Evolutionary conservation across 805 yeast genomes (phyloP), one percentile per base, ranked within the genome.

Genomic region (Pichia paraexigua): DNA sequence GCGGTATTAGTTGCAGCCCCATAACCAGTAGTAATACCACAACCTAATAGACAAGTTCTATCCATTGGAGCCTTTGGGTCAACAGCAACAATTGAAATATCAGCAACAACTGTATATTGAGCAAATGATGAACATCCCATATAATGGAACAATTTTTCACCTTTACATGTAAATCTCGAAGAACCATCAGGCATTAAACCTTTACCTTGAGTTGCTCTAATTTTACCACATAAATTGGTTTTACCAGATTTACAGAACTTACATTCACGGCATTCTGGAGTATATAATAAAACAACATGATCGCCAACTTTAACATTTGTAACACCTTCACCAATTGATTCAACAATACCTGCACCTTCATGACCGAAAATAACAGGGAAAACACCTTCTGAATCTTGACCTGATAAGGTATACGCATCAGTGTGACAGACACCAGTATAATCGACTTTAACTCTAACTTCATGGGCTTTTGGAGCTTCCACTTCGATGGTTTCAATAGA

Each of bases 121-220:
- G 97, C 83, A 71, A 94, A 94, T 28, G 97, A 87, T 37, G 98
- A 92, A 70, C 96, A 87, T 47, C 99, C 99, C 99, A 94, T 94
- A 70, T 88, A 94, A 71, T 94, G 98, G 62, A 82, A 76, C 50
- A 94, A 71, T 43, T 82, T 79, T 73, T 94, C 78, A 59, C 99
- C 99, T 64, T 83, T 82, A 67, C 86, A 82, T 57, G 77, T 81
- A 76, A 94, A 92, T 70, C 99, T 82, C 44, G 87, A 70, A 47
- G 99, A 92, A 21, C 98, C 99, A 67, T 94, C 99, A 56, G 99
- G 99, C 97, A 94, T 87, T 53, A 92, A 85, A 69, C 99, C 99
- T 65, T 87, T 85, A 68, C 99, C 98, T 70, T 94, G 99, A 52
- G 99, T 95, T 50, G 88, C 95, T 73, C 99, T 84, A 60, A 94